A percentile compares a stretch with the other conserved stretches of the same genome.
Conservation (phyloP, 164 flowering plant genomes). For the Piper betle region DNA sequence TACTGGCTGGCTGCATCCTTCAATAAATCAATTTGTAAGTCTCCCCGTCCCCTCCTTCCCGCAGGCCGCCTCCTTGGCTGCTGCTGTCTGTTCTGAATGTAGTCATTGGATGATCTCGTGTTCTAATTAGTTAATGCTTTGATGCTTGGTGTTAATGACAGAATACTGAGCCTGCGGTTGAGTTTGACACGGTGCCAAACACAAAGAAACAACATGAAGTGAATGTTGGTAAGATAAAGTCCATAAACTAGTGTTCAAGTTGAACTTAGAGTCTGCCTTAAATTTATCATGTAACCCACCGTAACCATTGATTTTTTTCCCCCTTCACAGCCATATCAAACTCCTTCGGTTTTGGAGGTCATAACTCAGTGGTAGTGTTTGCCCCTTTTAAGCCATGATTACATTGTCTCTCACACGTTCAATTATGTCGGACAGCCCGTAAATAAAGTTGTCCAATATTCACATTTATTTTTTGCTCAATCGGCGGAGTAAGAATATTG, state of each 20-base stretch:
- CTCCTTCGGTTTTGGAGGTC: conserved; percentile 92
- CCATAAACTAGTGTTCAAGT: background rate
- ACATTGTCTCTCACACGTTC: background rate
- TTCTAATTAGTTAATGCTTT: background rate
- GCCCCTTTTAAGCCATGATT: conserved; percentile 65
- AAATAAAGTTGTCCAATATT: background rate
- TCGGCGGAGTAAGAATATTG: background rate
- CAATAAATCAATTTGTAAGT: conserved; percentile 81
- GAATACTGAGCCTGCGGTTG: conserved; percentile 83
- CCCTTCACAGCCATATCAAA: conserved; percentile 63
- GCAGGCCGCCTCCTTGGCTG: no score
- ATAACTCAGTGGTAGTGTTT: conserved; percentile 83
- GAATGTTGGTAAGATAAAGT: conserved; percentile 60
- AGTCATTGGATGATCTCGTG: background rate
- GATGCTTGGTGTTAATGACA: conserved; percentile 15
- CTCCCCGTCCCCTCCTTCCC: background rate
- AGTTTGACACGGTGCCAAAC: conserved; percentile 80
- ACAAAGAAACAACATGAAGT: conserved; percentile 79
- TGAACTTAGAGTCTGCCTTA: background rate
- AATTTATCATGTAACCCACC: background rate
- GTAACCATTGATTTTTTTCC: background rate
- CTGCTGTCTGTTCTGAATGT: no score
- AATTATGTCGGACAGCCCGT: background rate
- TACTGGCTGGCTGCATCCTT: conserved; percentile 92
- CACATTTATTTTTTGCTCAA: background rate